A percentile compares a stretch with the other conserved stretches of the same genome.
Conservation (phyloP, 495 filamentous ascomycete genomes). For the Astrothelium macrocarpum region DNA sequence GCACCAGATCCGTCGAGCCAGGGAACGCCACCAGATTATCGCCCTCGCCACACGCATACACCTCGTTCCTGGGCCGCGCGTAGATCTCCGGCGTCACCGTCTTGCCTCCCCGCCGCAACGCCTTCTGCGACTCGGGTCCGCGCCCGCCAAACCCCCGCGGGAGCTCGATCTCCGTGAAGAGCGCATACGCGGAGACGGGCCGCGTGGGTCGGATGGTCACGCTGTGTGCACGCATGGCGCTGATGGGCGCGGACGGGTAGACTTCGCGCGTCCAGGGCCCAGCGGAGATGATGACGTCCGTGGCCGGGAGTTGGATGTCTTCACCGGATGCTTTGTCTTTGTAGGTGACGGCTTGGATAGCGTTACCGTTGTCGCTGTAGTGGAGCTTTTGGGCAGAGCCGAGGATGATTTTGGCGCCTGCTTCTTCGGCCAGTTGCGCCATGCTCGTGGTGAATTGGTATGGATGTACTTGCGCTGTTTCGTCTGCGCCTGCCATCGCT, state of each 20-base stretch:
- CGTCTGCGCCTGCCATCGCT: conserved; percentile 69
- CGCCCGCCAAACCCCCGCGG: conserved; percentile 42
- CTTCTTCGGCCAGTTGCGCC: conserved; percentile 64
- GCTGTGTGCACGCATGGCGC: conserved; percentile 77
- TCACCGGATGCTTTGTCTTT: conserved; percentile 33
- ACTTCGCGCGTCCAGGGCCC: conserved; percentile 81
- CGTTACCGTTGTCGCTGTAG: conserved; percentile 33
- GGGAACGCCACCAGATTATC: conserved; percentile 70
- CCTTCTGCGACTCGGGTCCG: conserved; percentile 33
- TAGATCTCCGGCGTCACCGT: conserved; percentile 87
- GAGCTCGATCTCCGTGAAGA: conserved; percentile 84
- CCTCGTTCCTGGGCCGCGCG: conserved; percentile 74
- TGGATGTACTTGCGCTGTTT: conserved; percentile 90
- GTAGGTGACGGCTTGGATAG: conserved; percentile 65
- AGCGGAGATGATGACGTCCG: conserved; percentile 72
- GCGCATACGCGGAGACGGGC: conserved; percentile 73
- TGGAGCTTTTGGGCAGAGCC: conserved; percentile 58
- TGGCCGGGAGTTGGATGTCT: conserved; percentile 50
- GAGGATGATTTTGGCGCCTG: conserved; percentile 52
- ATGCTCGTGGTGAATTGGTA: conserved; percentile 86
- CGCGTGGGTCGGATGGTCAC: conserved; percentile 68
- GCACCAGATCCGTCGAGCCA: conserved; percentile 62
- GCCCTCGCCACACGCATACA: conserved; percentile 90
- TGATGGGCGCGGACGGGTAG: conserved; percentile 66
- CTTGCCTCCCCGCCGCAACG: conserved; percentile 36